A percentile compares a stretch with the other conserved stretches of the same genome.
Evolutionary conservation across 352 stramenopile species (phyloP).

Genomic region (Phytophthora citricola): DNA sequence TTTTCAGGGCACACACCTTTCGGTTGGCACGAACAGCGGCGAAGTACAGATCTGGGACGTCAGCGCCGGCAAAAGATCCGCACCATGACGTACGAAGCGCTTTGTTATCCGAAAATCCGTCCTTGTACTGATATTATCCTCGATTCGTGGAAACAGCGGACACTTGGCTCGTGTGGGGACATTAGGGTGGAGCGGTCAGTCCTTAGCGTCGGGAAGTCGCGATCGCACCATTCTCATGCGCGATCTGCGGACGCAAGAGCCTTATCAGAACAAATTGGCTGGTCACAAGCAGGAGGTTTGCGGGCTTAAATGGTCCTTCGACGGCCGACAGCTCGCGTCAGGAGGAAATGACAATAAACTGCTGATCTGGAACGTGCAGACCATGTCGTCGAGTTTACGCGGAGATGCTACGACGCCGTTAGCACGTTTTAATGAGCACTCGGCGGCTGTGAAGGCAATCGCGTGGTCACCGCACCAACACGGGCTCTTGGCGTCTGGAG

Average conservation of each 20-base stretch:
- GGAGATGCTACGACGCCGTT: constrained; percentile 66
- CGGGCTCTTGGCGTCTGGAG: constrained; percentile 95
- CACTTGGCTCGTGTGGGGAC: constrained; percentile 94
- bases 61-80: constrained; percentile 87
- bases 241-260: constrained; percentile 84
- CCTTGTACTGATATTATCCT: constrained; percentile 13
- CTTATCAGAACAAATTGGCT: constrained; percentile 62
- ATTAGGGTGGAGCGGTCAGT: constrained; percentile 89
- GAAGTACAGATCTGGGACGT: constrained; percentile 97
- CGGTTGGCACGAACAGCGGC: constrained; percentile 94
- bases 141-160: constrained; percentile 48
- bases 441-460: constrained; percentile 97
- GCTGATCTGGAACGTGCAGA: constrained; percentile 94
- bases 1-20: constrained; percentile 88
- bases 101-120: not conserved
- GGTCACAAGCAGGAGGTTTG: constrained; percentile 93
- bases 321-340: constrained; percentile 90
- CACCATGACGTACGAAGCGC: constrained; percentile 78
- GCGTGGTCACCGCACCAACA: constrained; percentile 97
- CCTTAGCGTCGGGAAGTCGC: constrained; percentile 94
- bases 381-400: constrained; percentile 39
- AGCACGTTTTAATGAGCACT: constrained; percentile 95
- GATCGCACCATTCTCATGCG: constrained; percentile 95
- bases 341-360: constrained; percentile 99
- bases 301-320: constrained; percentile 97